Evolutionary conservation across 1,284 basidiomycete species (phyloP), one percentile per base, ranked within the genome.

Genomic region (Naganishia liquefaciens): DNA sequence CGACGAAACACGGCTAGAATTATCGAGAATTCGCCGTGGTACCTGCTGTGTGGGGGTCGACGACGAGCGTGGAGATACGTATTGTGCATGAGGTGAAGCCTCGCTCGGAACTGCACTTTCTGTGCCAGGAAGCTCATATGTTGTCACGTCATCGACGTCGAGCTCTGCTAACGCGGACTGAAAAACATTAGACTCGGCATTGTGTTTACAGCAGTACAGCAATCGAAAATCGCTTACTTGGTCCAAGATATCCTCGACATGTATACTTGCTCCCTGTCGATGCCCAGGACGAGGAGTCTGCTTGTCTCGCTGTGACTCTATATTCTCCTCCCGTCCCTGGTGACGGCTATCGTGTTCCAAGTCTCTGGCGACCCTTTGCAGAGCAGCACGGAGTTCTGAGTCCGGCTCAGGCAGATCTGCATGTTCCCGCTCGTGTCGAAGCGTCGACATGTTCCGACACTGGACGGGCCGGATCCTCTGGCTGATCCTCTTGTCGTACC

Each of bases 161-260:
- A 40, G 27, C 6, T 33, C 46, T 21, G 49, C 57, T 25, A 60
- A 49, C 19, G 57, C 57, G n/a, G 57, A 37, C 57, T 60, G 28
- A 15, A 40, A 21, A 27, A 7, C 2, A 33, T 7, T 3, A n/a
- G 15, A 27, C 30, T 30, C 17, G 28, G 10, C 15, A 10, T 37
- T 15, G 19, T 4, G 19, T 51, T 5, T 44, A n/a, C n/a, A 42
- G 5, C 2, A 1, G 27, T 6, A 23, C 17, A 13, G 3, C 25
- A 5, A 30, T 43, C 6, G 5, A 4, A 5, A 7, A 37, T 9
- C 13, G 33, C 57, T 50, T 37, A 60, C 57, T 49, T 60, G 57
- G n/a, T 60, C 57, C 37, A 60, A 39, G 21, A 50, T 50, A 60
- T 60, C 57, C 46, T 60, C 57, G 37, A 60, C 57, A 25, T 60